These are phyloP conservation scores for Termitomyces heimii DNA, from an alignment of 768 basidiomycete genomes.

Conservation along the genomic window DNA sequence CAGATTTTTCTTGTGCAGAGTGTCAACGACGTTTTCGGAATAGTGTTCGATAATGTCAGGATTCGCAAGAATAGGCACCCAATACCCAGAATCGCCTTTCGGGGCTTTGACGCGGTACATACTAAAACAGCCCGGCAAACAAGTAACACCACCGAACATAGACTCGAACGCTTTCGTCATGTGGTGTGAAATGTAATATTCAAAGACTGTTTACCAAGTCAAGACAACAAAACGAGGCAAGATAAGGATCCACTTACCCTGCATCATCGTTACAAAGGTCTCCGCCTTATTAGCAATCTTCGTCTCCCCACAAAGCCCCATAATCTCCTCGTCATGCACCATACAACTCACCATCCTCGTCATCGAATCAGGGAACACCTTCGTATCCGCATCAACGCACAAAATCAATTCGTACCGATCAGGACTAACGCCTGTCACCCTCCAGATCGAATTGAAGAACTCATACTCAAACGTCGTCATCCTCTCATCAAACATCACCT, in stretches of 20 bases:
- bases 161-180: constrained; percentile 99
- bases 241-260: constrained; percentile 55
- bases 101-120: constrained; percentile 99
- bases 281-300: constrained; percentile 99
- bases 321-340: constrained; percentile 96
- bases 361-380: constrained; percentile 97
- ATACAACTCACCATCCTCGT: constrained; percentile 95
- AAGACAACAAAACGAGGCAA: neutral
- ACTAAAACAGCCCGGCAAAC: constrained; percentile 98
- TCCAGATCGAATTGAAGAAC: constrained; percentile 98
- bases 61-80: constrained; percentile 98
- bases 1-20: constrained; percentile 98
- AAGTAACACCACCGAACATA: constrained; percentile 99
- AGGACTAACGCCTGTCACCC: constrained; percentile 90
- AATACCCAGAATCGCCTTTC: constrained; percentile 93
- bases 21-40: constrained; percentile 99
- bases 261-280: constrained; percentile 99
- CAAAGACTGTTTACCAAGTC: constrained; percentile 67
- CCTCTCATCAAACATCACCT: constrained; percentile 99
- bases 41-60: constrained; percentile 99
- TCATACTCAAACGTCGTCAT: constrained; percentile 99
- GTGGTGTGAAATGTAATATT: constrained; percentile 99
- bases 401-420: constrained; percentile 94
- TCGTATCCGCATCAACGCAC: constrained; percentile 97
- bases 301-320: constrained; percentile 99